phyloP scores from a whole-genome alignment of 768 basidiomycete species.

The Gloeostereum incarnatum region DNA sequence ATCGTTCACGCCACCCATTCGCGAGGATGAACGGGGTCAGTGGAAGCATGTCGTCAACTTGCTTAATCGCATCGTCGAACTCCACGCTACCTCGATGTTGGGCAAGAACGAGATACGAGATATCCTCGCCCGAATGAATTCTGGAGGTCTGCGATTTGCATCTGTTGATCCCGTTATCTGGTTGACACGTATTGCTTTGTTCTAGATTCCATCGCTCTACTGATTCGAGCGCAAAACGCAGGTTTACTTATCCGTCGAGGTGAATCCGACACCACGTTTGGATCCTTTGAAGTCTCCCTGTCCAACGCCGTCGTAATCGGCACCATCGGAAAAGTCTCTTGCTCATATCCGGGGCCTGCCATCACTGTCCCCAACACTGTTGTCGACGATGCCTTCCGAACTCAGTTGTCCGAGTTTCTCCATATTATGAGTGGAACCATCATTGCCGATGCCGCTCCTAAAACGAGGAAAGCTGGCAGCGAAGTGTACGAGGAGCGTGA shows the following conservation, averaged over 20 bases:
- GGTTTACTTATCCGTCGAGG: slow-evolving; percentile 26
- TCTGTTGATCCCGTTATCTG: too few relatives aligned
- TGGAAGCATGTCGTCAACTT: too few relatives aligned
- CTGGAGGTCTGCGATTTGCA: too few relatives aligned
- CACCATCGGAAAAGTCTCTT: slow-evolving; percentile 29
- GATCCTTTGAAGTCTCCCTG: slow-evolving; percentile 38
- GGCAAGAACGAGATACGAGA: too few relatives aligned
- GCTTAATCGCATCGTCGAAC: too few relatives aligned
- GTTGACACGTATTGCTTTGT: too few relatives aligned
- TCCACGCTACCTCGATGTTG: too few relatives aligned
- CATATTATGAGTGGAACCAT: slow-evolving; percentile 23
- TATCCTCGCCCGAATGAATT: too few relatives aligned
- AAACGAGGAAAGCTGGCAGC: slow-evolving; percentile 26
- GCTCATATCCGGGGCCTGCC: slow-evolving; percentile 37
- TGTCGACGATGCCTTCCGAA: slow-evolving; percentile 21
- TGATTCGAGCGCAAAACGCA: slow-evolving; percentile 38
- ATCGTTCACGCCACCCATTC: too few relatives aligned
- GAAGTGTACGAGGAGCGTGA: slow-evolving; percentile 26
- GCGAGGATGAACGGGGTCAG: too few relatives aligned
- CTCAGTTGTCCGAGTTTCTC: slow-evolving; percentile 29
- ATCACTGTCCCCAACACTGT: slow-evolving; percentile 20
- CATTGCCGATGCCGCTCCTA: slow-evolving; percentile 21
- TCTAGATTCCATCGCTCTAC: slow-evolving; percentile 26
- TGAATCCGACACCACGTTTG: slow-evolving; percentile 23
- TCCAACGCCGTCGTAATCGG: slow-evolving; percentile 23